Evolutionary conservation across 2,329 filamentous ascomycete genomes (phyloP), one percentile per base, ranked within the genome.

Genomic region (Elsinoe australis): DNA sequence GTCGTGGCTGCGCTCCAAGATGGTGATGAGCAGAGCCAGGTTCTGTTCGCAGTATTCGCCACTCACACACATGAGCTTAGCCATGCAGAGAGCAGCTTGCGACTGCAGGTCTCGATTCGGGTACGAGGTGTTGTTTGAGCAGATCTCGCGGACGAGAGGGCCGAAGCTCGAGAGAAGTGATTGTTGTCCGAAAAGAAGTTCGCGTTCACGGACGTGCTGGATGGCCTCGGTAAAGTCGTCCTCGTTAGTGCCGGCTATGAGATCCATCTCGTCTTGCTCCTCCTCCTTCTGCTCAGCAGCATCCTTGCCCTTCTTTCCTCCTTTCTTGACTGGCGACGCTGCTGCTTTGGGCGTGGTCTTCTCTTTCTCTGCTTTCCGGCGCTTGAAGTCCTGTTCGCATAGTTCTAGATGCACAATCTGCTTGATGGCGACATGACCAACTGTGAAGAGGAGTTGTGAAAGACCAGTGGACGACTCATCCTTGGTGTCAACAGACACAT

Each of bases 31-130:
- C 2, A 98, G 81, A 4, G 87, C 85, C 9, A 98, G 75, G 61
- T 98, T 94, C 32, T 79, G 78, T 67, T 96, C 92, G 67, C 92
- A 98, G 70, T 95, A 98, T 66, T 96, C 88, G 4, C 86, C 83
- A 58, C 87, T 94, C 33, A 98, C 89, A 61, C 94, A 98, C 94
- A 98, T 98, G 52, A 98, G 79, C 71, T 98, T 98, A 3, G 90
- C 90, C 60, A 98, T 77, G 62, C 92, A 98, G 6, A 98, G 72
- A 0, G 92, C 95, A 8, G 92, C 89, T 32, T 94, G 87, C 17
- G 88, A 87, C 67, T 98, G 92, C 8, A 98, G 78, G 49, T 87
- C 87, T 54, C 85, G 82, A 67, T 95, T 88, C 49, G 83, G 81
- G 68, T 96, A 96, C 1, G 82, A 82, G 4, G 88, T 95, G 67